Evolutionary conservation across 2,329 filamentous ascomycete genomes (phyloP), one percentile per base, ranked within the genome.

Genomic region (Ilyonectria destructans): DNA sequence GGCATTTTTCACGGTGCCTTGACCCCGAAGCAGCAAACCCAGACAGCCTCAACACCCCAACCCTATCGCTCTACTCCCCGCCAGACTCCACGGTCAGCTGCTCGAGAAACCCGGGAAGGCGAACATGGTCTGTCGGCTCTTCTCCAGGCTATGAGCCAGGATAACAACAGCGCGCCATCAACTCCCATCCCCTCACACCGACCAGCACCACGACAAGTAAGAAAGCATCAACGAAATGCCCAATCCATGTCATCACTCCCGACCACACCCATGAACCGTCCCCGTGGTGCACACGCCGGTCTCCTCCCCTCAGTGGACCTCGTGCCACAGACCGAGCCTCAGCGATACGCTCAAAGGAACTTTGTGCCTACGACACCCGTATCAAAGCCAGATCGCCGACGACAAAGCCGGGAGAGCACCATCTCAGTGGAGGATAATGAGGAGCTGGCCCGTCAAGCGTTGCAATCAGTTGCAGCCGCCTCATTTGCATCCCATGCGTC

Each of bases 191-290:
- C 83, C 6, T 79, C 80, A 35, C 81, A 81, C 79, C 87, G 82
- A 65, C 82, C 79, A 70, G 83, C 78, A 29, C 84, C 80, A 68
- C 86, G 81, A 79, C 87, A 84, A 76, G 86, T 79, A 66, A 83
- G 87, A 62, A 89, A 89, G 63, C 94, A 97, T 78, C 89, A 87
- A 19, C 90, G 94, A 72, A 93, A 92, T 66, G 89, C 91, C 33
- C 94, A 97, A 78, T 96, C 94, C 51, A 85, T 97, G 79, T 97
- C 95, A 1, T 96, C 95, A 1, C 84, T 97, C 6, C 94, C 94
- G 8, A 90, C 90, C 6, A 97, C 94, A 2, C 94, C 94, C 10
- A 86, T 89, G 15, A 80, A 85, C 49, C 86, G 88, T 57, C 81
- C 84, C 13, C 80, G 82, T 37, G 85, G 84, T 45, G 82, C 84